These are phyloP conservation scores for Wallemia ichthyophaga DNA, from an alignment of 1,284 basidiomycete genomes.

Conservation along the genomic window DNA sequence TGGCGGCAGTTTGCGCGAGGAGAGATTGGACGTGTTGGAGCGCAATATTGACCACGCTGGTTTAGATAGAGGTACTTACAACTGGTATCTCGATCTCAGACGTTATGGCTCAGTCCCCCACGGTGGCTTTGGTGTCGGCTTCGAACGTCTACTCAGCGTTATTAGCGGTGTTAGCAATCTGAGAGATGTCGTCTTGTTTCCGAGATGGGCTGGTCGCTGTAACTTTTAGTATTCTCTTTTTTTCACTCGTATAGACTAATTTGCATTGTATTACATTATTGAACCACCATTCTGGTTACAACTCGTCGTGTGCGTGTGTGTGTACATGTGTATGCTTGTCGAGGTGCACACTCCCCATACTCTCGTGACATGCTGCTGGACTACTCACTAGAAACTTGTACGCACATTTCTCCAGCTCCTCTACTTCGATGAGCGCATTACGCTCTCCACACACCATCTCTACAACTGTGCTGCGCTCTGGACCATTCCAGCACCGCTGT, in stretches of 20 bases:
- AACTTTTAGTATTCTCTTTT: constrained; percentile 7
- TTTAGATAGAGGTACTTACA: constrained; percentile 27
- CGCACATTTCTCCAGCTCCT: constrained; percentile 89
- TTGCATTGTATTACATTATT: too few species aligned
- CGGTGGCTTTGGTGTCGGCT: constrained; percentile 76
- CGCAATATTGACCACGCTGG: constrained; percentile 24
- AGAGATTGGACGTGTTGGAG: constrained; percentile 30
- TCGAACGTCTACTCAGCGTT: constrained; percentile 60
- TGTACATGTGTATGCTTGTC: too few species aligned
- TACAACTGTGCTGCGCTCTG: constrained; percentile 47
- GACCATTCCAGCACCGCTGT: constrained; percentile 83
- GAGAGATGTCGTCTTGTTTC: constrained; percentile 64
- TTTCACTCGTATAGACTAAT: too few species aligned
- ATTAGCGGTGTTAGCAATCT: constrained; percentile 55
- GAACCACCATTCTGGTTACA: too few species aligned
- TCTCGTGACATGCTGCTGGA: constrained; percentile 42
- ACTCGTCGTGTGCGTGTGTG: too few species aligned
- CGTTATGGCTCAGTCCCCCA: constrained; percentile 51
- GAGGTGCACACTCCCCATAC: neutral
- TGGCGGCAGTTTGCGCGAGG: constrained; percentile 72
- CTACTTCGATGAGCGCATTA: constrained; percentile 49
- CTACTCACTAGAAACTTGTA: constrained; percentile 64
- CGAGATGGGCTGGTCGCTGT: constrained; percentile 39
- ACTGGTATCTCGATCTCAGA: constrained; percentile 61
- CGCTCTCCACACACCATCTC: constrained; percentile 55